These are phyloP conservation scores for Hysterangium stoloniferum DNA, from an alignment of 768 basidiomycete genomes.

Conservation along the genomic window DNA sequence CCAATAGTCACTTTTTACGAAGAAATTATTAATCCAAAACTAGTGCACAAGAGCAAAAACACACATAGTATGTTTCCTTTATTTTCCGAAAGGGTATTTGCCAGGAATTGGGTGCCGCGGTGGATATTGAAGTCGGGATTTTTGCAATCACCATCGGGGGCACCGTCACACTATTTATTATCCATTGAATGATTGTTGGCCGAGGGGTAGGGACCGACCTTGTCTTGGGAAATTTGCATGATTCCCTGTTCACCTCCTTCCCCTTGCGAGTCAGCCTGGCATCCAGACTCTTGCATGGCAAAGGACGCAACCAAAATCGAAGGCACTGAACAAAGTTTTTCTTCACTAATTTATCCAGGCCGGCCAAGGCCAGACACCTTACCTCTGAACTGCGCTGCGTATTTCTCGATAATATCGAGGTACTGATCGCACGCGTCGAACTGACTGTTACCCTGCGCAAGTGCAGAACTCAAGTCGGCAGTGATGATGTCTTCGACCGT, in stretches of 20 bases:
- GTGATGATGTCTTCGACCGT: constrained; percentile 42
- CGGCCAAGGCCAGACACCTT: constrained; percentile 16
- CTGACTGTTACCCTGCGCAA: constrained; percentile 40
- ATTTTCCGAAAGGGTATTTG: constrained; percentile 37
- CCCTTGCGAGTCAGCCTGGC: constrained; percentile 61
- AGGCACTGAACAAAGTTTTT: constrained; percentile 37
- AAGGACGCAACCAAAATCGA: constrained; percentile 77
- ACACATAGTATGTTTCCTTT: constrained; percentile 43
- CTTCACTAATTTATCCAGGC: neutral
- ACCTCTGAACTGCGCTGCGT: constrained; percentile 38
- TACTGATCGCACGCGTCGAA: constrained; percentile 51
- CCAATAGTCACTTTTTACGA: constrained; percentile 39
- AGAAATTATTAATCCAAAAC: neutral
- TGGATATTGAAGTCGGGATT: constrained; percentile 58
- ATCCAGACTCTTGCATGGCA: constrained; percentile 82
- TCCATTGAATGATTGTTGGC: no score
- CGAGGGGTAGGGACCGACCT: constrained; percentile 37
- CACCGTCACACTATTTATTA: constrained; percentile 26
- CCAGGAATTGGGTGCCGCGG: constrained; percentile 57
- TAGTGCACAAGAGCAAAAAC: no score
- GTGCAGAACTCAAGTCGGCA: constrained; percentile 38
- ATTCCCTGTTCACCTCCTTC: constrained; percentile 78
- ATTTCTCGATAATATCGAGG: constrained; percentile 48
- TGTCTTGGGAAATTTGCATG: constrained; percentile 79
- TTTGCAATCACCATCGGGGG: constrained; percentile 37